Percentiles rank a stretch among this genome's conserved stretches.
phyloP scores from a whole-genome alignment of 176 grass and related monocot genomes.

The Oryza officinalis region DNA sequence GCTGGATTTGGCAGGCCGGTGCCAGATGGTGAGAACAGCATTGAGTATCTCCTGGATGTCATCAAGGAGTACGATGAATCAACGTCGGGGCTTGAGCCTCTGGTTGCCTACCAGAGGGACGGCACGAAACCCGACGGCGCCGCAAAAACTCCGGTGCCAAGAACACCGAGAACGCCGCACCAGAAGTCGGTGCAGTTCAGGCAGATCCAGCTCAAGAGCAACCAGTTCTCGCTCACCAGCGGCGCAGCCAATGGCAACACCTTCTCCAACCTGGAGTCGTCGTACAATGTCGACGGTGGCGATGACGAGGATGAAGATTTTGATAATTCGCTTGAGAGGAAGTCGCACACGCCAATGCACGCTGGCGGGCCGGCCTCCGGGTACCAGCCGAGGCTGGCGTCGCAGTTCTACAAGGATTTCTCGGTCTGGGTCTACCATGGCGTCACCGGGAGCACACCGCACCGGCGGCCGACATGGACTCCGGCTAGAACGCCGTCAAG shows the following conservation, averaged over 20 bases:
- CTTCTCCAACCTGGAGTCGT: constrained; percentile 34
- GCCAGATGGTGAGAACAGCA: constrained; percentile 75
- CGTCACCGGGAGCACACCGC: constrained; percentile 53
- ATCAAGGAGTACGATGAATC: constrained; percentile 81
- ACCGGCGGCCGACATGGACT: constrained; percentile 54
- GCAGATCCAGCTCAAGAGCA: constrained; percentile 67
- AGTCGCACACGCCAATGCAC: constrained; percentile 39
- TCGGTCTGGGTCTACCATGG: constrained; percentile 72
- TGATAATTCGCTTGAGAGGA: constrained; percentile 69
- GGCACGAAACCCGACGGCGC: constrained; percentile 52
- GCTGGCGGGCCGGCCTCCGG: constrained; percentile 3
- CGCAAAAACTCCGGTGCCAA: constrained; percentile 62
- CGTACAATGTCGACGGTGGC: constrained; percentile 8
- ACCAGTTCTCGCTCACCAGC: constrained; percentile 46
- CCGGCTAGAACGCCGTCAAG: constrained; percentile 59
- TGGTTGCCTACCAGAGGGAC: constrained; percentile 69
- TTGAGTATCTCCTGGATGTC: constrained; percentile 72
- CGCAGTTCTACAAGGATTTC: constrained; percentile 80
- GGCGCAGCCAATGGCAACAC: constrained; percentile 33
- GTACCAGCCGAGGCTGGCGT: constrained; percentile 61
- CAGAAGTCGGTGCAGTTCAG: constrained; percentile 54
- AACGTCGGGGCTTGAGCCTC: constrained; percentile 57
- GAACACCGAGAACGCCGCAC: constrained; percentile 48
- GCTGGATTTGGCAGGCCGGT: constrained; percentile 55
- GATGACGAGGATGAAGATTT: constrained; percentile 44